Percentiles rank a stretch among this genome's conserved stretches.
Evolutionary conservation across 495 filamentous ascomycete species (phyloP).

Genomic region (Lichenothelia convexa): DNA sequence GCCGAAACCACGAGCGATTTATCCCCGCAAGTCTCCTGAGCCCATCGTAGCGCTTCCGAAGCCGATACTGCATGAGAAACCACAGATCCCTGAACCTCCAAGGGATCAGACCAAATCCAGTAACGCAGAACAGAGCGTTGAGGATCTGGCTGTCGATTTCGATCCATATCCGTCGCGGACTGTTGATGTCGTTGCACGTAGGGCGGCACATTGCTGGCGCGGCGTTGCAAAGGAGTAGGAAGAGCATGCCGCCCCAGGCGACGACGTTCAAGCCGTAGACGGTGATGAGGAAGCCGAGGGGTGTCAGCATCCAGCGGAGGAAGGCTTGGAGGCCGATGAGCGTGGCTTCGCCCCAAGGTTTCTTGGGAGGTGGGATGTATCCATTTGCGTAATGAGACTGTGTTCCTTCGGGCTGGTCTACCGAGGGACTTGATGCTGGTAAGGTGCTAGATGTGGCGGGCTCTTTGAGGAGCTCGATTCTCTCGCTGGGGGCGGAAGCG

Average conservation of each 20-base stretch:
- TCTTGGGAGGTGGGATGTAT: conserved; percentile 53
- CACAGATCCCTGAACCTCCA: conserved; percentile 74
- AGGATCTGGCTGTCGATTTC: conserved; percentile 74
- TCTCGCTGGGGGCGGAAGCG: too few relatives aligned
- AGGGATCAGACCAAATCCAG: conserved; percentile 65
- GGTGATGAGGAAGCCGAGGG: conserved; percentile 52
- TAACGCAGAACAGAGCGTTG: conserved; percentile 75
- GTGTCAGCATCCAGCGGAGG: conserved; percentile 44
- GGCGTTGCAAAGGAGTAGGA: conserved; percentile 61
- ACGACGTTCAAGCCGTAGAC: conserved; percentile 67
- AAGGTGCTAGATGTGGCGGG: too few relatives aligned
- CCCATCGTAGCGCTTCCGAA: conserved; percentile 22
- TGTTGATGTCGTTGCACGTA: conserved; percentile 53
- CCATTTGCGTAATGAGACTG: conserved; percentile 33
- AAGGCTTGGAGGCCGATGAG: conserved; percentile 35
- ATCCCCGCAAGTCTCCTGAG: conserved; percentile 45
- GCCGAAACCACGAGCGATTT: conserved; percentile 51
- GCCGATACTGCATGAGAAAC: conserved; percentile 43
- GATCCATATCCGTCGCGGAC: conserved; percentile 59
- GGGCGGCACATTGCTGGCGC: conserved; percentile 63
- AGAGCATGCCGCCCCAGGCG: conserved; percentile 83
- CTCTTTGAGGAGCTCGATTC: too few relatives aligned
- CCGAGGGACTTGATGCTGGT: too few relatives aligned
- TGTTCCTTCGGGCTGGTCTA: too few relatives aligned
- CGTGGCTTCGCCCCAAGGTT: conserved; percentile 34